Conservation (phyloP, 768 basidiomycete genomes). For the Lyophyllum atratum region DNA sequence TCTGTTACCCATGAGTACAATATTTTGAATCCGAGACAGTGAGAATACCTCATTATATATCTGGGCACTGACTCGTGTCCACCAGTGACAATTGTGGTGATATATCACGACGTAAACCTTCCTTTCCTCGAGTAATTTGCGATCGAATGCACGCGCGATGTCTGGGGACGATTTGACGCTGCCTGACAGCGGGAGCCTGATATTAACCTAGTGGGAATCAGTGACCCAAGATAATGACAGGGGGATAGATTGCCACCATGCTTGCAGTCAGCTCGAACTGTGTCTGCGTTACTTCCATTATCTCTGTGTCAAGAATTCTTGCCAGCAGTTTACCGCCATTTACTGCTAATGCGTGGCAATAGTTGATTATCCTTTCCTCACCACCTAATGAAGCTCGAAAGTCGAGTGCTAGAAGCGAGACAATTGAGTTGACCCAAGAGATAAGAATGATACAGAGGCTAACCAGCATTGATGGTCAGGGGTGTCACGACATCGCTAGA, state of each 20-base stretch:
- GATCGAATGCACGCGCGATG: conserved; percentile 24
- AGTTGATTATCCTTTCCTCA: conserved; percentile 68
- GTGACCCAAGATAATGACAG: too few species aligned
- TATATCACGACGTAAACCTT: conserved; percentile 35
- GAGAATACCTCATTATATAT: conserved; percentile 37
- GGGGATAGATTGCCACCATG: too few species aligned
- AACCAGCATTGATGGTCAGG: too few species aligned
- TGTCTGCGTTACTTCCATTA: too few species aligned
- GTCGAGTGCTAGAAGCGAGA: conserved; percentile 50
- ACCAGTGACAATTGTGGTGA: conserved; percentile 39
- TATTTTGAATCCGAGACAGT: too few species aligned
- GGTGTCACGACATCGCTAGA: too few species aligned
- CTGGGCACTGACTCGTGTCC: conserved; percentile 42
- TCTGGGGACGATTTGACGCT: conserved; percentile 17
- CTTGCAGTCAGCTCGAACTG: too few species aligned
- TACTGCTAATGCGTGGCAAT: conserved; percentile 62
- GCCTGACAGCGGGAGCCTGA: conserved; percentile 30
- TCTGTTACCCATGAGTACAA: too few species aligned
- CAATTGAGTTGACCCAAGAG: not conserved
- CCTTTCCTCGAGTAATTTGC: conserved; percentile 28
- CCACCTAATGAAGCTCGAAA: conserved; percentile 79
- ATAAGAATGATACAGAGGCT: too few species aligned
- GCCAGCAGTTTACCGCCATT: too few species aligned
- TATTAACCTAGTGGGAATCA: too few species aligned
- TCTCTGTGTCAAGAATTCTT: too few species aligned